These are phyloP conservation scores for Wickerhamomyces kurtzmanii DNA, from an alignment of 805 yeast species.

Conservation along the genomic window DNA sequence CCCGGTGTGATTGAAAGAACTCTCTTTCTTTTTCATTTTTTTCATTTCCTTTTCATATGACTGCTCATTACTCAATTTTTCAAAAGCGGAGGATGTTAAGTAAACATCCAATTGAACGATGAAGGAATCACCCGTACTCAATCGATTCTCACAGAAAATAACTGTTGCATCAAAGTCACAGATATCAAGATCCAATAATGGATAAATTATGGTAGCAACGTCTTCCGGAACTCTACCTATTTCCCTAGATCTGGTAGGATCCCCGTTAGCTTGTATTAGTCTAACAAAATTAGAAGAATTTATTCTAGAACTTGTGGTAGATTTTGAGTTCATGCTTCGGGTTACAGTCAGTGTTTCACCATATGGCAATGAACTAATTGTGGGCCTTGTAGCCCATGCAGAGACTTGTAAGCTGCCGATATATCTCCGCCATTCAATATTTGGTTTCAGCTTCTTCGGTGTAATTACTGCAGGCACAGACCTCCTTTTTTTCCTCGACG, in stretches of 20 bases:
- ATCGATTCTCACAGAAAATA: conserved; percentile 44
- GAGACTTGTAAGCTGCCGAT: conserved; percentile 52
- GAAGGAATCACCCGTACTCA: conserved; percentile 72
- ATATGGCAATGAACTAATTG: conserved; percentile 33
- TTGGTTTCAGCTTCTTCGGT: conserved; percentile 8
- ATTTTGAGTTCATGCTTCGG: conserved; percentile 16
- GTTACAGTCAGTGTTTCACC: conserved; percentile 32
- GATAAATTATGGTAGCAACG: conserved; percentile 53
- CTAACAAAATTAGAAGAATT: conserved; percentile 23
- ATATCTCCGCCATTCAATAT: conserved; percentile 29
- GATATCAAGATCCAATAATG: conserved; percentile 46
- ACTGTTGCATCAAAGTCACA: conserved; percentile 48
- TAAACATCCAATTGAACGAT: conserved; percentile 60
- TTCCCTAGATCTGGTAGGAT: conserved; percentile 32
- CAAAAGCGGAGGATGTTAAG: conserved; percentile 28
- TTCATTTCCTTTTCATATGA: conserved; percentile 13
- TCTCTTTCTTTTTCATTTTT: conserved; percentile 5
- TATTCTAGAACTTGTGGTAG: conserved; percentile 13
- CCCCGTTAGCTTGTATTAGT: conserved; percentile 15
- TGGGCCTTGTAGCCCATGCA: conserved; percentile 69
- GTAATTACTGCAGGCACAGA: conserved; percentile 1
- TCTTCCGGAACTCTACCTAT: conserved; percentile 72
- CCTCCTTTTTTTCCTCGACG: conserved; percentile 3
- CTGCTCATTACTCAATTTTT: conserved; percentile 7
- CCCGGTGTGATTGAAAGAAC: conserved; percentile 9